Percentiles rank a stretch among this genome's conserved stretches.
Evolutionary conservation across 495 filamentous ascomycete species (phyloP).

Genomic region (Tuber melanosporum): DNA sequence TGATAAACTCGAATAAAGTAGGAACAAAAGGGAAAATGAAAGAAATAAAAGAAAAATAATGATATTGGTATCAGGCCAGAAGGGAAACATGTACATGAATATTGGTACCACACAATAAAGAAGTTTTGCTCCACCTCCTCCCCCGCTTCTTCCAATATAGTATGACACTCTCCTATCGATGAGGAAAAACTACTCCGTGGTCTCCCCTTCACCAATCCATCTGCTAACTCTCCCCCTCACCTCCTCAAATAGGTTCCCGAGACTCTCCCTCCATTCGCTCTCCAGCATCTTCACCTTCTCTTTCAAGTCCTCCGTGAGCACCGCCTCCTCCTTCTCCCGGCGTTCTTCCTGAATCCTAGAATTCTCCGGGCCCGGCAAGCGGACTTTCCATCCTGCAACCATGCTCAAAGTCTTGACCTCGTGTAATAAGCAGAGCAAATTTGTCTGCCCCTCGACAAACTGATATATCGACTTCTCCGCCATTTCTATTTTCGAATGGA

Average conservation of each 20-base stretch:
- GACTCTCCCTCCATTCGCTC: constrained; percentile 68
- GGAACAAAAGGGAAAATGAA: background rate
- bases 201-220: constrained; percentile 41
- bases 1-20: constrained; percentile 8
- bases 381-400: constrained; percentile 51
- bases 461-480: constrained; percentile 88
- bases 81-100: constrained; percentile 27
- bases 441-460: constrained; percentile 91
- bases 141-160: background rate
- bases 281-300: constrained; percentile 61
- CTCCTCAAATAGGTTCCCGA: constrained; percentile 55
- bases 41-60: background rate
- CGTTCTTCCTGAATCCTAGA: constrained; percentile 52
- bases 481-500: constrained; percentile 73
- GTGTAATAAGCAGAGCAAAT: constrained; percentile 69
- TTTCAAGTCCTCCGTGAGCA: constrained; percentile 55
- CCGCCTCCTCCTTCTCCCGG: constrained; percentile 48
- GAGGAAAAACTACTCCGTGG: background rate
- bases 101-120: constrained; percentile 11
- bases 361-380: constrained; percentile 54
- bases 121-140: background rate
- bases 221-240: constrained; percentile 44
- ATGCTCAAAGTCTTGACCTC: constrained; percentile 76
- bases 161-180: background rate
- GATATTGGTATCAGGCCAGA: constrained; percentile 26